Percentiles rank a stretch among this genome's conserved stretches.
Conservation (phyloP, 805 yeast genomes). For the Pichia thaimueangensis region DNA sequence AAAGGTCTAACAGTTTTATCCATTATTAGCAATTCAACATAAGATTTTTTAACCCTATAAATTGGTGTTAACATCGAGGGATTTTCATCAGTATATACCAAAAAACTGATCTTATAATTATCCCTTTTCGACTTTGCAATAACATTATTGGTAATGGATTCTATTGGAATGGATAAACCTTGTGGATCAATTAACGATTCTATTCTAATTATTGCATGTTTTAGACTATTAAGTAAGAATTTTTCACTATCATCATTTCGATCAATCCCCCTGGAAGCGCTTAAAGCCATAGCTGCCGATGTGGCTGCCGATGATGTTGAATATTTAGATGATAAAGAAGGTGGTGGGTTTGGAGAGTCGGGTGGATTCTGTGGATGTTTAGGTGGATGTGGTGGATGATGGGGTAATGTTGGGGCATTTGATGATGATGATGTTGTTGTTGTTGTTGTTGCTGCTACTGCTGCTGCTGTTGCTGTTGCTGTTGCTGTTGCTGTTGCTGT, state of each 20-base stretch:
- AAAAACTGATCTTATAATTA: constrained; percentile 55
- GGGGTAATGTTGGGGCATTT: constrained; percentile 1
- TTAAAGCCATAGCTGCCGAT: not conserved
- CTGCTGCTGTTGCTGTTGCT: not conserved
- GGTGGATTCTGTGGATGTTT: not conserved
- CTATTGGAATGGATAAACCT: constrained; percentile 19
- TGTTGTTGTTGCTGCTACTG: not conserved
- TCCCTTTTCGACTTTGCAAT: constrained; percentile 31
- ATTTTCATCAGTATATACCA: constrained; percentile 53
- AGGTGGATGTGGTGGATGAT: constrained; percentile 1
- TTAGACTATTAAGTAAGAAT: constrained; percentile 25
- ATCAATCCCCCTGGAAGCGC: not conserved
- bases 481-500: too few relatives aligned
- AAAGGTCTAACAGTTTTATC: constrained; percentile 53
- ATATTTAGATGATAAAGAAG: not conserved
- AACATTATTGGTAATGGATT: constrained; percentile 9
- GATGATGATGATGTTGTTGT: not conserved
- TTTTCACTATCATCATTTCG: constrained; percentile 16
- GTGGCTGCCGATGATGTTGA: not conserved
- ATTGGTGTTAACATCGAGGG: constrained; percentile 46
- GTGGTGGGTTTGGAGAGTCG: not conserved
- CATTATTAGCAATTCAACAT: constrained; percentile 51
- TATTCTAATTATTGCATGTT: constrained; percentile 27
- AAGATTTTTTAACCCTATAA: constrained; percentile 66
- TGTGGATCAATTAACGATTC: constrained; percentile 27